Conservation (phyloP, 2,329 filamentous ascomycete species). For the Stemphylium vesicarium region DNA sequence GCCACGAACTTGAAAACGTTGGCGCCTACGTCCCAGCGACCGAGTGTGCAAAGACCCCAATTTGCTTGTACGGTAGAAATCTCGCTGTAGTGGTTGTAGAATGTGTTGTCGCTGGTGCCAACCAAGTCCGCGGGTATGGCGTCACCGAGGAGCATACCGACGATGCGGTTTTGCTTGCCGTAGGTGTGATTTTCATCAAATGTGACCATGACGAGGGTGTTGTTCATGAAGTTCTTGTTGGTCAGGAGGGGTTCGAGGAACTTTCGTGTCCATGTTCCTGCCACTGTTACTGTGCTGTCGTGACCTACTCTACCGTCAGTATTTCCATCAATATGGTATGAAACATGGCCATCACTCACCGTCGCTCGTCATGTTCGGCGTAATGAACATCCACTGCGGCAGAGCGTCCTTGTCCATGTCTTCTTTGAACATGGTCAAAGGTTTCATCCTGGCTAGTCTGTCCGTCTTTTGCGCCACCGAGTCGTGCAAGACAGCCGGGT, state of each 20-base stretch:
- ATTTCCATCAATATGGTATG: neutral
- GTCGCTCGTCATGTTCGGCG: conserved; percentile 75
- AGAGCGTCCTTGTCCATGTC: conserved; percentile 32
- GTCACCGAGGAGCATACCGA: conserved; percentile 75
- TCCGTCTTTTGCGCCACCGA: conserved; percentile 64
- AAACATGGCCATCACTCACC: conserved; percentile 48
- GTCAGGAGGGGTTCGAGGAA: conserved; percentile 75
- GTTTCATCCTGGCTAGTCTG: conserved; percentile 74
- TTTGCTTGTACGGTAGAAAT: conserved; percentile 55
- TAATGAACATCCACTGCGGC: conserved; percentile 45
- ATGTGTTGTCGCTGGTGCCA: conserved; percentile 72
- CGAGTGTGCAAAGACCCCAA: conserved; percentile 54
- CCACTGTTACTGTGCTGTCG: conserved; percentile 72
- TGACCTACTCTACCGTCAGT: conserved; percentile 52
- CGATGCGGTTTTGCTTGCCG: conserved; percentile 69
- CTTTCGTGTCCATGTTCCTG: conserved; percentile 69
- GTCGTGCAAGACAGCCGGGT: conserved; percentile 70
- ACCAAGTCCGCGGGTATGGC: conserved; percentile 69
- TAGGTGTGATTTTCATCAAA: conserved; percentile 83
- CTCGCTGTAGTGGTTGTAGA: conserved; percentile 57
- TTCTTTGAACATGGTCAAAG: conserved; percentile 69
- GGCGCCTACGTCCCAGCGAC: conserved; percentile 56
- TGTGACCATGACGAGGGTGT: conserved; percentile 76
- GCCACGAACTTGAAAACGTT: conserved; percentile 52
- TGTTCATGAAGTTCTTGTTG: conserved; percentile 74